Conservation (phyloP, 495 filamentous ascomycete species). For the Lepidopterella palustris region DNA sequence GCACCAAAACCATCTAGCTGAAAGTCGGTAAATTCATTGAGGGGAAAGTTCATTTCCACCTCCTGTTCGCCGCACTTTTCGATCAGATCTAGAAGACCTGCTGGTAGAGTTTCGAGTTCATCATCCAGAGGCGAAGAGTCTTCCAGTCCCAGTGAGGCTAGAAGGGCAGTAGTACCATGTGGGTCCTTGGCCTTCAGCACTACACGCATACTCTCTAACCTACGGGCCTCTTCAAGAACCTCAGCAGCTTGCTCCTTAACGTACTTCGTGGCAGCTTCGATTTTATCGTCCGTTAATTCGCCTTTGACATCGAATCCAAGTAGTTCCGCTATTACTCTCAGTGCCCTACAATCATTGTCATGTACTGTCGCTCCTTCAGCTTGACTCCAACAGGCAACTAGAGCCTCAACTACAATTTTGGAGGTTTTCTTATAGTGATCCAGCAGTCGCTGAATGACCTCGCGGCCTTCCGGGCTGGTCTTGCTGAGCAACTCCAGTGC, state of each 20-base stretch:
- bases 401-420: background rate
- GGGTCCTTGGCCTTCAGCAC: constrained; percentile 19
- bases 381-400: constrained; percentile 12
- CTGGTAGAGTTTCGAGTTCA: constrained; percentile 19
- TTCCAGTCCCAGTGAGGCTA: constrained; percentile 16
- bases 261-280: constrained; percentile 12
- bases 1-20: constrained; percentile 16
- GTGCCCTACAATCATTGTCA: constrained; percentile 8
- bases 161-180: constrained; percentile 12
- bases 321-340: constrained; percentile 7
- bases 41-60: constrained; percentile 27
- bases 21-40: constrained; percentile 13
- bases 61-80: constrained; percentile 16
- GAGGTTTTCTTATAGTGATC: constrained; percentile 1
- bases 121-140: constrained; percentile 20
- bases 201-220: constrained; percentile 8
- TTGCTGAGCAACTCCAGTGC: background rate
- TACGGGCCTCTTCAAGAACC: constrained; percentile 14
- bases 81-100: constrained; percentile 14
- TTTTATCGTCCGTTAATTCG: constrained; percentile 4
- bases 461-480: constrained; percentile 5
- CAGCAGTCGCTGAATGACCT: constrained; percentile 10
- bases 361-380: background rate
- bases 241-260: constrained; percentile 3
- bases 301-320: constrained; percentile 5